phyloP scores from a whole-genome alignment of 2,329 filamentous ascomycete species.

The Monascus ruber region DNA sequence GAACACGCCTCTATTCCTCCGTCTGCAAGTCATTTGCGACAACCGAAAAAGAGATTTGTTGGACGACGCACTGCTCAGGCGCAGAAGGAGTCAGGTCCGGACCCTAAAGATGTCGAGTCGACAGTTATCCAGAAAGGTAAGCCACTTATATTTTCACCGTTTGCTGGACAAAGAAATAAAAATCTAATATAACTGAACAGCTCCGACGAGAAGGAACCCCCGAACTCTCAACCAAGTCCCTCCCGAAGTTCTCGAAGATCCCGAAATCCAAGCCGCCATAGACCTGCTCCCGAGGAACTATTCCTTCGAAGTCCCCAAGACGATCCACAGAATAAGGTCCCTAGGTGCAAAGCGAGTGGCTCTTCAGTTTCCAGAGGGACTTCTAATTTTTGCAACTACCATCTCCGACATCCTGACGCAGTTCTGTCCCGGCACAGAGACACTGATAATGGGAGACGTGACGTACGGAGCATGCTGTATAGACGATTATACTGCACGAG shows the following conservation, averaged over 20 bases:
- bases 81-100: conserved; percentile 46
- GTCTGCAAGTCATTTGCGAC: conserved; percentile 34
- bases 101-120: conserved; percentile 51
- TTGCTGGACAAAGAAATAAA: no score
- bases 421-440: conserved; percentile 86
- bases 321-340: conserved; percentile 82
- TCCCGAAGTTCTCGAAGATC: conserved; percentile 70
- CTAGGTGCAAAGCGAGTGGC: conserved; percentile 72
- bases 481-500: conserved; percentile 92
- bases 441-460: conserved; percentile 97
- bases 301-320: conserved; percentile 97
- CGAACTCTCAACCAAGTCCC: conserved; percentile 87
- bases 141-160: conserved; percentile 2
- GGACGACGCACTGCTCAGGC: conserved; percentile 60
- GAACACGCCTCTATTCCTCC: conserved; percentile 9
- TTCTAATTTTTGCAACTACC: conserved; percentile 90
- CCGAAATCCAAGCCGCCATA: conserved; percentile 77
- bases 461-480: conserved; percentile 98
- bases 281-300: conserved; percentile 87
- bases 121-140: conserved; percentile 38
- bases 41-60: conserved; percentile 87
- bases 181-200: conserved; percentile 30
- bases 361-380: conserved; percentile 92
- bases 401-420: conserved; percentile 92
- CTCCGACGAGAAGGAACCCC: conserved; percentile 59